phyloP scores from a whole-genome alignment of 805 yeast genomes.

The Zygotorulaspora florentina region DNA sequence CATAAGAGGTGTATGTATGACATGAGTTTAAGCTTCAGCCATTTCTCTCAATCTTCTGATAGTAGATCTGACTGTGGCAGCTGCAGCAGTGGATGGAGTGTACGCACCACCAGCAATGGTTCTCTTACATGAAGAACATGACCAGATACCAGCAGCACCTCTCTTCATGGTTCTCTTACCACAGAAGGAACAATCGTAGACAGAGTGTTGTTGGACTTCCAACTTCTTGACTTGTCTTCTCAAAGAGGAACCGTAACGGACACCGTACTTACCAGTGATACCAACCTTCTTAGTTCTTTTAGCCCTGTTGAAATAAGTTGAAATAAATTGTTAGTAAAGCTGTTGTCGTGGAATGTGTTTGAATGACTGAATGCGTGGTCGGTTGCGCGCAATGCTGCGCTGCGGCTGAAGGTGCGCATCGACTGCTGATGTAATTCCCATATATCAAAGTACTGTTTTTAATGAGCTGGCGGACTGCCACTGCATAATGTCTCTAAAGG shows the following conservation, averaged over 20 bases:
- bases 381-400: too few relatives aligned
- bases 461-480: too few relatives aligned
- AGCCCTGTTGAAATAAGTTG: slow-evolving; percentile 59
- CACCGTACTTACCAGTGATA: slow-evolving; percentile 99
- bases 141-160: slow-evolving; percentile 99
- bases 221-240: slow-evolving; percentile 99
- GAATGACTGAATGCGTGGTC: too few relatives aligned
- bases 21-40: slow-evolving; percentile 87
- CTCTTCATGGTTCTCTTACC: slow-evolving; percentile 98
- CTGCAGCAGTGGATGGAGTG: slow-evolving; percentile 98
- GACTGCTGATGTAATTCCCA: neutral
- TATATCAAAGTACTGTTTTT: neutral
- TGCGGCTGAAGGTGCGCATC: too few relatives aligned
- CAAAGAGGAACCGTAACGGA: slow-evolving; percentile 99
- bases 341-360: too few relatives aligned
- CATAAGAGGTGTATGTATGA: slow-evolving; percentile 1
- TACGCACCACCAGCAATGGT: slow-evolving; percentile 99
- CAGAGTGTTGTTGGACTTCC: slow-evolving; percentile 98
- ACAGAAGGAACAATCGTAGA: slow-evolving; percentile 99
- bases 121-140: slow-evolving; percentile 90
- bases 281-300: slow-evolving; percentile 99
- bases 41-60: slow-evolving; percentile 99
- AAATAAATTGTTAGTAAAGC: slow-evolving; percentile 10
- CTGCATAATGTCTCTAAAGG: too few relatives aligned
- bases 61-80: slow-evolving; percentile 99